These are phyloP conservation scores for Epichloe amarillans DNA, from an alignment of 2,329 filamentous ascomycete genomes.

Conservation along the genomic window DNA sequence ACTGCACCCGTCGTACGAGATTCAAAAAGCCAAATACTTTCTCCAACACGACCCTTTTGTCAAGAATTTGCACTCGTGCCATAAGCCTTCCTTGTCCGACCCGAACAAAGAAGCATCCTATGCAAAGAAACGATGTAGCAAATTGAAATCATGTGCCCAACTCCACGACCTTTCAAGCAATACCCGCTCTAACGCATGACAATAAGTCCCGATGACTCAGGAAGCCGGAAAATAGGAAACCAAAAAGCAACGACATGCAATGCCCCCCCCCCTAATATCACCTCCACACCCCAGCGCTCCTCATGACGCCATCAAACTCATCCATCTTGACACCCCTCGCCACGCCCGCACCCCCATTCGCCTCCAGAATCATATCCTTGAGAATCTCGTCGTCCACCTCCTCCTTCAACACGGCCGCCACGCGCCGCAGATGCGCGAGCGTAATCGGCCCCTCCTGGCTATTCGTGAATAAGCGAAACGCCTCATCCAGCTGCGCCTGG, in stretches of 20 bases:
- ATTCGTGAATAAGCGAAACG: slow-evolving; percentile 68
- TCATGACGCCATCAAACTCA: slow-evolving; percentile 82
- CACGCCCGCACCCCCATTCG: slow-evolving; percentile 67
- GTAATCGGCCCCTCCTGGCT: slow-evolving; percentile 50
- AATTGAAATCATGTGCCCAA: too few relatives aligned
- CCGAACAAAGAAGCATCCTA: too few relatives aligned
- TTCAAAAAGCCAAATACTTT: neutral
- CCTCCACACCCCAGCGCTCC: slow-evolving; percentile 68
- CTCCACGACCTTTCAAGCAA: too few relatives aligned
- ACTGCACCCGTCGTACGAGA: neutral
- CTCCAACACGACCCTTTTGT: neutral
- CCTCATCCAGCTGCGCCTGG: slow-evolving; percentile 60
- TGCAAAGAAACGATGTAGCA: neutral
- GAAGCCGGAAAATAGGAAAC: neutral
- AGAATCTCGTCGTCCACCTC: slow-evolving; percentile 72
- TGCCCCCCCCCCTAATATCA: slow-evolving; percentile 23
- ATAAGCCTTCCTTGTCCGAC: too few relatives aligned
- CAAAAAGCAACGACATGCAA: too few relatives aligned
- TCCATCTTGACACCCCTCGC: slow-evolving; percentile 58
- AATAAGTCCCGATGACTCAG: too few relatives aligned
- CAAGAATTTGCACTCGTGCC: neutral
- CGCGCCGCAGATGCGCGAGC: slow-evolving; percentile 59
- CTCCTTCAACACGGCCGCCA: slow-evolving; percentile 73
- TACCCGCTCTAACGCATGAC: too few relatives aligned
- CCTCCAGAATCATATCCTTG: slow-evolving; percentile 89